Base-by-base conservation (phyloP, 768 basidiomycete species). In the Pleurotus eryngii region DNA sequence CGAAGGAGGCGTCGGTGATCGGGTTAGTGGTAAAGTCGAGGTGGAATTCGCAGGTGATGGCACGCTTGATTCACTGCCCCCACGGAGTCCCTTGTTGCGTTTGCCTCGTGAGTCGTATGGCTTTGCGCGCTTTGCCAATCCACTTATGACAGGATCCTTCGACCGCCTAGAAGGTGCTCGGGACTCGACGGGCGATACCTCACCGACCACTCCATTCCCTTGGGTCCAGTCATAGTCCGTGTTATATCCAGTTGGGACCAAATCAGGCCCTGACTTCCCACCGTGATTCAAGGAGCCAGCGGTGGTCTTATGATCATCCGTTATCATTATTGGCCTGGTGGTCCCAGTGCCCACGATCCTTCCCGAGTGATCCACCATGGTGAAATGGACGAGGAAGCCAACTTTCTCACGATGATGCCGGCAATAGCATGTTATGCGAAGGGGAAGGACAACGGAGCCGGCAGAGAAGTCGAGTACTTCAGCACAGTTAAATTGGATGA, bases 361-460 rank as follows among this genome's bases (percentile, higher is more conserved):
- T 2, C 95, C 95, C 22, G 74, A 76, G 63, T 86, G 76, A 64
- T 97, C 92, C 68, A 85, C 81, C 78, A 99, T 82, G 17, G 86
- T 84, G 69, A 98, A 89, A 62, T 90, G 87, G 58, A 98, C 85
- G 67, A 89, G 87, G 72, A 98, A 98, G 2, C 97, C 97, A 38
- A 89, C 77, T 73, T 97, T 98, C 74, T 99, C 97, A 59, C 93
- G 89, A 74, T 99, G 96, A 77, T 98, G 97, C 51, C 96, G 87
- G 64, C 97, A 98, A 70, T 99, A 99, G 72, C 97, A 99, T 5
- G 96, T 96, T 59, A 99, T 92, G 46, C 97, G 85, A 38, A 97
- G 85, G 6, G 96, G 96, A n/a, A 99, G 78, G 17, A 91, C 81
- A 22, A 87, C 87, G 17, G 92, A 90, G 18, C 97, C 97, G 11